Conservation (phyloP, 345 rosid species). For the Citrus sp. region DNA sequence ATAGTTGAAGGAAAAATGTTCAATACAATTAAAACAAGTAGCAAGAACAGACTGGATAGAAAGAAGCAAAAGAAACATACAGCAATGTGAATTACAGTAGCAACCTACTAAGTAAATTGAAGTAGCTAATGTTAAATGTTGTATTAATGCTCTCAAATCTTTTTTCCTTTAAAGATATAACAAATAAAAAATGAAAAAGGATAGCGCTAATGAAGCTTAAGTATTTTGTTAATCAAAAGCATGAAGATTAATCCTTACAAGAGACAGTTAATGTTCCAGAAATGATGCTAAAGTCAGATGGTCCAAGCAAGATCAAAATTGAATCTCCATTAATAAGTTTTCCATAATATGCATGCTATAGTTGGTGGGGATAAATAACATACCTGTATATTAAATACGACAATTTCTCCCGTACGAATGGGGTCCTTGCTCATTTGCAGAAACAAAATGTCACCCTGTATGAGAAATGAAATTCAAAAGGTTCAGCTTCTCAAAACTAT, state of each 20-base stretch:
- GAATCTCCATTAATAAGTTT: background rate
- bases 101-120: background rate
- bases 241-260: background rate
- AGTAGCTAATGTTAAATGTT: background rate
- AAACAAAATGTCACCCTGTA: constrained; percentile 75
- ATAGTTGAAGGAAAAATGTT: background rate
- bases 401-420: constrained; percentile 66
- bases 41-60: background rate
- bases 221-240: background rate
- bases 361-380: background rate
- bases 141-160: background rate
- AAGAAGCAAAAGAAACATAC: background rate
- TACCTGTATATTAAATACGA: constrained; percentile 63
- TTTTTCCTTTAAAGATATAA: background rate
- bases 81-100: background rate
- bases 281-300: background rate
- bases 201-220: background rate
- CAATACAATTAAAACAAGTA: background rate
- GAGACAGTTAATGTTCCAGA: background rate
- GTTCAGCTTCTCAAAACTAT: too few species aligned
- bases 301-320: background rate
- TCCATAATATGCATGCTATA: too few species aligned
- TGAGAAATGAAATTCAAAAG: background rate
- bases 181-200: background rate
- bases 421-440: constrained; percentile 63